Evolutionary conservation across 2,329 filamentous ascomycete genomes (phyloP).

Genomic region (Paecilomyces fulvus): DNA sequence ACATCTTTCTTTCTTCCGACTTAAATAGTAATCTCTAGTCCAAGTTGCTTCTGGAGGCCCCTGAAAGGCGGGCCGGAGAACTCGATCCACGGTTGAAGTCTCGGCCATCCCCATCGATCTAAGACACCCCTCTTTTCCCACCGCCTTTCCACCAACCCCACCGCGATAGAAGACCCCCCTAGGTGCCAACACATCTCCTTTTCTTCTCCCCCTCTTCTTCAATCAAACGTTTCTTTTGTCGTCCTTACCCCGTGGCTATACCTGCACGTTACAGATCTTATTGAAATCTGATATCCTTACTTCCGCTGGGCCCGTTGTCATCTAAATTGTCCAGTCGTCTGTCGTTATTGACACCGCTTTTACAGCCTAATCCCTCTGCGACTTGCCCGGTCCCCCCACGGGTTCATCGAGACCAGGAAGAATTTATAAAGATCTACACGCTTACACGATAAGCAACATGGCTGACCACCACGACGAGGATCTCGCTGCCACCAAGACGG

Average conservation of each 20-base stretch:
- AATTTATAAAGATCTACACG: neutral
- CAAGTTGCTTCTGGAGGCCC: neutral
- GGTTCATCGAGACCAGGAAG: neutral
- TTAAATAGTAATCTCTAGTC: neutral
- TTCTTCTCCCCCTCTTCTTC: slow-evolving; percentile 3
- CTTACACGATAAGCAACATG: slow-evolving; percentile 43
- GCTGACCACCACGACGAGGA: slow-evolving; percentile 68
- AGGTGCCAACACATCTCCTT: slow-evolving; percentile 1
- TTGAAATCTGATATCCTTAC: neutral
- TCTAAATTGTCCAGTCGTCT: neutral
- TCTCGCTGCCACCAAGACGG: slow-evolving; percentile 74
- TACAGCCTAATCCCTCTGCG: neutral
- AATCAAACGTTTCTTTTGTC: neutral
- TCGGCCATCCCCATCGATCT: neutral
- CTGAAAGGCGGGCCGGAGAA: neutral
- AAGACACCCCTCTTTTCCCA: slow-evolving; percentile 14
- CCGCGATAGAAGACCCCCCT: slow-evolving; percentile 10
- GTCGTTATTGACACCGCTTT: neutral
- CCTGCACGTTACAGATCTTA: neutral
- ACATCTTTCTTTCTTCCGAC: no score
- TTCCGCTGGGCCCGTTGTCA: neutral
- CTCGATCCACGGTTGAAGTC: neutral
- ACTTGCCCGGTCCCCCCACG: neutral
- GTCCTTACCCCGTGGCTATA: neutral
- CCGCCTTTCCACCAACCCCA: slow-evolving; percentile 23